Percentiles rank a stretch among this genome's conserved stretches.
These are phyloP conservation scores for Firmiana major DNA, from an alignment of 345 rosid species.

Conservation along the genomic window DNA sequence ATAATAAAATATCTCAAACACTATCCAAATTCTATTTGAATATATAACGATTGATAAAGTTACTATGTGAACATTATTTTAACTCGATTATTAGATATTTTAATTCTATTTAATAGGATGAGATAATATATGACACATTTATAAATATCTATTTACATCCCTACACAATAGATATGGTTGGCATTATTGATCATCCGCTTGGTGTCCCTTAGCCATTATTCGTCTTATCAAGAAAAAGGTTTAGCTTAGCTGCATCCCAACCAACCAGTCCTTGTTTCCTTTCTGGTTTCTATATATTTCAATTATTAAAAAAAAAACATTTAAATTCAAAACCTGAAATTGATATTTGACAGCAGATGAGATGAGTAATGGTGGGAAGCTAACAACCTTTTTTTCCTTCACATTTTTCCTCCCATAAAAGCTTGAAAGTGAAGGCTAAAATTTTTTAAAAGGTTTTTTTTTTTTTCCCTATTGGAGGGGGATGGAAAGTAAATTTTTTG, in stretches of 20 bases:
- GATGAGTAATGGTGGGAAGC: background rate
- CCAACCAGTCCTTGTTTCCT: background rate
- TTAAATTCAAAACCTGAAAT: background rate
- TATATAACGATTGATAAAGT: no score
- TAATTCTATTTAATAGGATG: no score
- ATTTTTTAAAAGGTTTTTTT: background rate
- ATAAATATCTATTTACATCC: no score
- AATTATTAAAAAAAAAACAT: background rate
- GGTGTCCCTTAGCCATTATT: slow-evolving; percentile 1
- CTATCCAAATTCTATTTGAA: no score
- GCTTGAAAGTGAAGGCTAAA: background rate
- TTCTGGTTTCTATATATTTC: background rate
- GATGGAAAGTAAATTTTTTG: background rate
- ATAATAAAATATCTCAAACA: no score
- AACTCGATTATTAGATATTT: no score
- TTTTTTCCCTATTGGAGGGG: no score
- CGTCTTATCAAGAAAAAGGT: background rate
- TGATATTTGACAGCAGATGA: slow-evolving; percentile 6
- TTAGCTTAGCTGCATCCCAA: background rate
- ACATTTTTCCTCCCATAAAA: background rate
- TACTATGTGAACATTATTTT: no score
- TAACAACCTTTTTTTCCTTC: background rate
- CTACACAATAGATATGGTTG: no score
- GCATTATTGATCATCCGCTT: no score
- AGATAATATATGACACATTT: no score